Evolutionary conservation across 1,139 yeast species (phyloP), one percentile per base, ranked within the genome.

Genomic region (Hansenula lynferdii): DNA sequence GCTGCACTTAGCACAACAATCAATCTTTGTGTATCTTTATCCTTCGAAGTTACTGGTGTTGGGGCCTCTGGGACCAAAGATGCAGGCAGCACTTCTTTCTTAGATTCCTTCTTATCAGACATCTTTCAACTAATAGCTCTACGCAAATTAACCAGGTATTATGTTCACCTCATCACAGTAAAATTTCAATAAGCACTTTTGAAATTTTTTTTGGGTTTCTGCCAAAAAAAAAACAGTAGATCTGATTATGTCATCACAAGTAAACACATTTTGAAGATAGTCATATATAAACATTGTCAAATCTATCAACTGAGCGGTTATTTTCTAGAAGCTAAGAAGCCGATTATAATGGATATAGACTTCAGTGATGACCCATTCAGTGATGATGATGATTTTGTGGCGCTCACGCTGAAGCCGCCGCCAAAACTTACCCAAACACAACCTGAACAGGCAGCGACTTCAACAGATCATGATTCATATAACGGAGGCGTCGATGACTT

Each of bases 1-100:
- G 98, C 98, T 58, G 89, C 95, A 8, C 96, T 82, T 41, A 92
- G 73, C 19, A 92, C 98, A 17, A 92, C 97, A 43, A 92, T 80
- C 55, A 92, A 72, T 56, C 98, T 75, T 60, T 85, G 79, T 17
- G 95, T 82, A 43, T 69, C 72, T 59, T 87, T 89, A 64, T 89
- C 97, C 51, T 77, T 84, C 1, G 96, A 85, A 35, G 76, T 77
- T 42, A 87, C 72, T n/a, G 85, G 77, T 31, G 78, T 68, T 28
- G 97, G 97, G 49, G 86, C 90, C 38, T 77, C 80, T 18, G 96
- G 97, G 22, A 85, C 90, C 41, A 86, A 68, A 9, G 87, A 79
- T 2, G 86, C 89, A 60, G 69, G 87, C 57, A 60, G 70, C 49
- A 67, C 67, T 44, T 64, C 64, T 49, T 60, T 61, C 10, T 42